phyloP scores from a whole-genome alignment of 208 protist genomes.

The Wallacemonas sp. region DNA sequence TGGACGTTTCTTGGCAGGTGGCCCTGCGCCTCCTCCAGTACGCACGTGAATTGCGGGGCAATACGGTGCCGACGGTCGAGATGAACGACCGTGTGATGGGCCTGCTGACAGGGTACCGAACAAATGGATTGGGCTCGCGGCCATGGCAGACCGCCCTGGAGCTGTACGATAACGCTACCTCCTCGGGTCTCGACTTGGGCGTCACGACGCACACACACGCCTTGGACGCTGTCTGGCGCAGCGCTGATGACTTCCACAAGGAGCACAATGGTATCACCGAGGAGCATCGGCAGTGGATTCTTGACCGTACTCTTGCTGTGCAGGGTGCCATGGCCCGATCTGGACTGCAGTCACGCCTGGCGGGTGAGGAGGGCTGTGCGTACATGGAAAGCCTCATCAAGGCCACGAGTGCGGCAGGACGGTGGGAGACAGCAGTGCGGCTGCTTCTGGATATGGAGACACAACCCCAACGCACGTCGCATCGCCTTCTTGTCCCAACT shows the following conservation, averaged over 20 bases:
- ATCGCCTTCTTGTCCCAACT: slow-evolving; percentile 68
- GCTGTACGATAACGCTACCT: slow-evolving; percentile 47
- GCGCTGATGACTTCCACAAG: slow-evolving; percentile 60
- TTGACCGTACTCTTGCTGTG: slow-evolving; percentile 26
- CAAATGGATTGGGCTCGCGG: slow-evolving; percentile 60
- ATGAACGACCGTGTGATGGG: slow-evolving; percentile 75
- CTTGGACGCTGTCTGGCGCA: slow-evolving; percentile 82
- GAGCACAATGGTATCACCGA: slow-evolving; percentile 20
- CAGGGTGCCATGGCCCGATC: slow-evolving; percentile 21
- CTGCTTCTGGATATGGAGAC: slow-evolving; percentile 55
- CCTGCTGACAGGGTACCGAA: slow-evolving; percentile 79
- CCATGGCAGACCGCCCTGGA: slow-evolving; percentile 60
- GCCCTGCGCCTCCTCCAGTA: slow-evolving; percentile 58
- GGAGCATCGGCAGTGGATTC: slow-evolving; percentile 16
- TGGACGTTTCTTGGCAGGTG: slow-evolving; percentile 70
- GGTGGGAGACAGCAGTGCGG: slow-evolving; percentile 55
- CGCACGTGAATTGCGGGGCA: slow-evolving; percentile 20
- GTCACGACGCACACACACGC: slow-evolving; percentile 68
- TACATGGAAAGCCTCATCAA: slow-evolving; percentile 80
- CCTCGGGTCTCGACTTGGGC: slow-evolving; percentile 54
- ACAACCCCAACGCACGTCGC: slow-evolving; percentile 28
- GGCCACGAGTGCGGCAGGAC: slow-evolving; percentile 43
- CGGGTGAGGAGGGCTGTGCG: slow-evolving; percentile 72
- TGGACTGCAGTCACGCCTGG: slow-evolving; percentile 19
- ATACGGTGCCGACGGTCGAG: slow-evolving; percentile 46